Base-by-base conservation (phyloP, 2,329 filamentous ascomycete genomes). In the Aspergillus puulaauensis region DNA sequence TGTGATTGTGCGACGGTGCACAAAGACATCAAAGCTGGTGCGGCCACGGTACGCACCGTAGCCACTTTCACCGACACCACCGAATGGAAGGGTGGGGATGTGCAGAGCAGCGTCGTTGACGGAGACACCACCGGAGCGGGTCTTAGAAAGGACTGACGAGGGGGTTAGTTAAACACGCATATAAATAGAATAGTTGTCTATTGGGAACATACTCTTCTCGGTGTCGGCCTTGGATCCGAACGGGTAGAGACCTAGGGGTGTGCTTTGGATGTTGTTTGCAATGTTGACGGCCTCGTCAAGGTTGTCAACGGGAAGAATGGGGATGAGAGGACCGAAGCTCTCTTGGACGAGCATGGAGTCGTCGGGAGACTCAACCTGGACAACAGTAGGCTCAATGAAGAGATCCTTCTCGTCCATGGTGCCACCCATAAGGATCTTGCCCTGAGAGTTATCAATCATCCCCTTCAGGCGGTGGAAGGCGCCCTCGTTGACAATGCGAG, bases 381-480 rank as follows among this genome's bases (percentile, higher is more conserved):
- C 87, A n/a, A 93, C 86, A 0, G 95, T 99, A 1, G 93, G 91
- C 72, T 93, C 91, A 66, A 99, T 95, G 76, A 90, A 97, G 50
- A 90, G 86, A 33, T 91, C 84, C 37, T 83, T 80, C 71, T 90
- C 87, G 73, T 98, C 91, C 78, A 90, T 87, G 54, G 87, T 86
- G 49, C 95, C 95, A 52, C 95, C 95, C 68, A 96, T 79, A 49
- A 98, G 81, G 62, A 99, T 91, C 77, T 90, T 90, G 73, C 95
- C 95, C 61, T 84, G 84, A 56, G 86, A 89, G 56, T 86, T 82
- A 73, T 96, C 91, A n/a, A 99, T 80, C 90, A 98, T 92, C 68
- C 86, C 86, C 83, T 95, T 96, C 66, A 98, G 82, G 39, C 93
- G 87, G 61, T 85, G 80, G 76, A 93, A 98, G 66, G 95, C 87